Evolutionary conservation across 2,329 filamentous ascomycete genomes (phyloP).

Genomic region (Chaetomium globosum): DNA sequence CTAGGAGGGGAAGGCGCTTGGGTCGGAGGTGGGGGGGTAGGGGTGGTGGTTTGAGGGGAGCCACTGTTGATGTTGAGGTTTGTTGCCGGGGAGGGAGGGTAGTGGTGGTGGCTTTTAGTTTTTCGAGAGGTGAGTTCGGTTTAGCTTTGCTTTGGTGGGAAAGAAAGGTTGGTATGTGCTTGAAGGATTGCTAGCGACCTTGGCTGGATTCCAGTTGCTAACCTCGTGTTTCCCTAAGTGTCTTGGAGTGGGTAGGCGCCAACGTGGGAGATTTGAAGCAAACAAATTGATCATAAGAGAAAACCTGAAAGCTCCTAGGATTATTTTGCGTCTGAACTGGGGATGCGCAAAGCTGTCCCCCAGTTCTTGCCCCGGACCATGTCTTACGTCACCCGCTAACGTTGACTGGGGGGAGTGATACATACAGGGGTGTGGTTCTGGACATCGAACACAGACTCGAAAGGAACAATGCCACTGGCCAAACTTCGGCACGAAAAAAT

Average conservation of each 20-base stretch:
- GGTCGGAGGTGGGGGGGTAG: background rate
- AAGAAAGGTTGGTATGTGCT: background rate
- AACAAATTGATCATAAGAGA: background rate
- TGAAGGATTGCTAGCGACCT: slow-evolving; percentile 5
- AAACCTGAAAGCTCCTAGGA: background rate
- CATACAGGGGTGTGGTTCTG: background rate
- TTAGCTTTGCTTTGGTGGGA: background rate
- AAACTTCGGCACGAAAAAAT: background rate
- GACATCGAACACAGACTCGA: background rate
- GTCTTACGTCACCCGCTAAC: slow-evolving; percentile 1
- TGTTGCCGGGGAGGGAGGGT: background rate
- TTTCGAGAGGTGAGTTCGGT: background rate
- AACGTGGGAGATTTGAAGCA: background rate
- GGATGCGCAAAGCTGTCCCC: slow-evolving; percentile 1
- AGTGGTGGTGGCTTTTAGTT: background rate
- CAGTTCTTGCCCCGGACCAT: background rate
- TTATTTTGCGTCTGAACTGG: background rate
- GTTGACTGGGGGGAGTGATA: background rate
- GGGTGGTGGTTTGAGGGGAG: slow-evolving; percentile 22
- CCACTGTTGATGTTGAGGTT: slow-evolving; percentile 9
- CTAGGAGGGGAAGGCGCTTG: slow-evolving; percentile 41
- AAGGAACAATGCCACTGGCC: background rate
- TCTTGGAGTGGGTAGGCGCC: background rate
- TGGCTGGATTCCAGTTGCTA: background rate
- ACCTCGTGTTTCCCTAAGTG: background rate